Conservation (phyloP, 441 rosid genomes). For the Lepidium campestre region DNA sequence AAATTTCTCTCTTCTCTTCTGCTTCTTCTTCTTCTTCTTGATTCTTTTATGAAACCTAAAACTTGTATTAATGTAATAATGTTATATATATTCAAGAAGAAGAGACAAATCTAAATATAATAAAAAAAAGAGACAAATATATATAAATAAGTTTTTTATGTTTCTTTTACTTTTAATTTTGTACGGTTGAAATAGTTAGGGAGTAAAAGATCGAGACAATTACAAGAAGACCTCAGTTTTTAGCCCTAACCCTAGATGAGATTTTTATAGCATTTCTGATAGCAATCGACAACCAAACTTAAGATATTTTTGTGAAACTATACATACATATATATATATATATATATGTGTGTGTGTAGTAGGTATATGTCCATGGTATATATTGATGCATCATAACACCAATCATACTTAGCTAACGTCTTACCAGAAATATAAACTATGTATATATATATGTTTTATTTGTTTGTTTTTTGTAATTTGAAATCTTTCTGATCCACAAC, state of each 20-base stretch:
- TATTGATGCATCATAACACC: slow-evolving; percentile 6
- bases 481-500: neutral
- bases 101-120: neutral
- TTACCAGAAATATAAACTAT: neutral
- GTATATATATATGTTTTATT: neutral
- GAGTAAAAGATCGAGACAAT: slow-evolving; percentile 2
- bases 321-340: neutral
- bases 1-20: neutral
- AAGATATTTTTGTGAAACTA: neutral
- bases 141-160: neutral
- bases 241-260: slow-evolving; percentile 73
- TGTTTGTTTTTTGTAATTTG: neutral
- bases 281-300: slow-evolving; percentile 19
- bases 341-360: neutral
- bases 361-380: neutral
- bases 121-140: neutral
- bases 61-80: slow-evolving; percentile 8
- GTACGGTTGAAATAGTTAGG: slow-evolving; percentile 14
- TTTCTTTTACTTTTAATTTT: neutral
- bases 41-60: slow-evolving; percentile 8
- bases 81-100: neutral
- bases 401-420: slow-evolving; percentile 2
- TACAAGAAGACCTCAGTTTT: slow-evolving; percentile 8
- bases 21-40: neutral
- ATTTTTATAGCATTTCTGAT: slow-evolving; percentile 43